A percentile compares a stretch with the other conserved stretches of the same genome.
Evolutionary conservation across 371 early-diverging fungal genomes (phyloP).

Genomic region (Funneliformis caledonium): DNA sequence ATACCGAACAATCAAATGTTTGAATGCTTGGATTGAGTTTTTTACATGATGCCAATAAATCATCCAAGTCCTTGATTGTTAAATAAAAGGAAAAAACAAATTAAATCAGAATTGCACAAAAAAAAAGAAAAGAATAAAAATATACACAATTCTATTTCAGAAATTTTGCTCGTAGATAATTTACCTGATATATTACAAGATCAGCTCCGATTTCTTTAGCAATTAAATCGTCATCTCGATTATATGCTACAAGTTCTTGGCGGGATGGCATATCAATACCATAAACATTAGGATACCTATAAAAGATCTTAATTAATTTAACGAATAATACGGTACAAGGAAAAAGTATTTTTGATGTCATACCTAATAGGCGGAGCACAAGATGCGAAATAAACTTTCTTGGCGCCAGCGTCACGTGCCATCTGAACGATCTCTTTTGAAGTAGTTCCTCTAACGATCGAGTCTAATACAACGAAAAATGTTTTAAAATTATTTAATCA

Average conservation of each 20-base stretch:
- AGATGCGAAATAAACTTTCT: slow-evolving; percentile 97
- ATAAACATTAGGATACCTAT: slow-evolving; percentile 92
- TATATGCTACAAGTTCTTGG: slow-evolving; percentile 87
- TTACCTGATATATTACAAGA: slow-evolving; percentile 84
- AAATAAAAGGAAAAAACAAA: neutral
- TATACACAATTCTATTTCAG: slow-evolving; percentile 10
- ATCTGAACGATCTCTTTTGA: slow-evolving; percentile 97
- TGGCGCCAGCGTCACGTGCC: slow-evolving; percentile 97
- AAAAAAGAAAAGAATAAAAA: neutral
- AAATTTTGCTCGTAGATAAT: neutral
- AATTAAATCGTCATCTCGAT: slow-evolving; percentile 78
- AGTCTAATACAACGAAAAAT: slow-evolving; percentile 61
- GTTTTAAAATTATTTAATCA: neutral
- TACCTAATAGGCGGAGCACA: slow-evolving; percentile 92
- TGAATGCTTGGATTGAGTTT: slow-evolving; percentile 81
- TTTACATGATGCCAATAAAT: slow-evolving; percentile 78
- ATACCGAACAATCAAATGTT: slow-evolving; percentile 93
- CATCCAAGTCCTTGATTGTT: slow-evolving; percentile 62
- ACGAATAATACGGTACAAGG: neutral
- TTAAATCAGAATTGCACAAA: neutral
- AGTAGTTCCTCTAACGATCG: slow-evolving; percentile 97
- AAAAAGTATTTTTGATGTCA: neutral
- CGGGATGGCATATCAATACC: slow-evolving; percentile 99
- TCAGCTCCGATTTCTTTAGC: slow-evolving; percentile 92
- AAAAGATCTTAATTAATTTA: slow-evolving; percentile 23